phyloP scores from a whole-genome alignment of 2,329 filamentous ascomycete species.

The Trichoderma atroviride region DNA sequence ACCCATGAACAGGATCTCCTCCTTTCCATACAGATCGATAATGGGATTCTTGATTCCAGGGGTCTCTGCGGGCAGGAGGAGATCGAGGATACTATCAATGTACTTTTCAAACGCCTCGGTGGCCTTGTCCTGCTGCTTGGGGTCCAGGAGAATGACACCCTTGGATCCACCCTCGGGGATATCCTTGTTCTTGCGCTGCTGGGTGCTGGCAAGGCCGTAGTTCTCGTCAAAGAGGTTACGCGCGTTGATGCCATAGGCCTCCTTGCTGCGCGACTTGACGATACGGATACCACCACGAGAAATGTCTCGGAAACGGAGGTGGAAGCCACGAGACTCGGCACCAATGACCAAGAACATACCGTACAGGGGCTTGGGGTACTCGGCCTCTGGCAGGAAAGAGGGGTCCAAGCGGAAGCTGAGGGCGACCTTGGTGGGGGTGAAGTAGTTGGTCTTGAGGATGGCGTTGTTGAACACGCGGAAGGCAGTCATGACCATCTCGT shows the following conservation, averaged over 20 bases:
- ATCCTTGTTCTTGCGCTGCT: conserved; percentile 99
- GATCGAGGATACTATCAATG: conserved; percentile 96
- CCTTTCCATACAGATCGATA: conserved; percentile 89
- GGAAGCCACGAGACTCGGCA: conserved; percentile 95
- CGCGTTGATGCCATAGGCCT: conserved; percentile 95
- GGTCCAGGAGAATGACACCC: conserved; percentile 92
- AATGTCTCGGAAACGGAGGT: conserved; percentile 96
- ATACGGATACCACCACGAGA: conserved; percentile 96
- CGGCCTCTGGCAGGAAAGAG: conserved; percentile 82
- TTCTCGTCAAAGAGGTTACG: conserved; percentile 98
- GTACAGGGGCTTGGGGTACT: conserved; percentile 91
- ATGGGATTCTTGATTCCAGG: conserved; percentile 99
- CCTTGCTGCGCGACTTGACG: conserved; percentile 95
- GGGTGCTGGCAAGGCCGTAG: conserved; percentile 96
- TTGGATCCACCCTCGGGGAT: conserved; percentile 98
- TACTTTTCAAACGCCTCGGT: conserved; percentile 98
- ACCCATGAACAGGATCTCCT: conserved; percentile 98
- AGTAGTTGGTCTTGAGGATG: conserved; percentile 96
- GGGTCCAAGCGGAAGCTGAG: conserved; percentile 94
- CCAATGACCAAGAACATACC: conserved; percentile 99
- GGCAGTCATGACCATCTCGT: conserved; percentile 96
- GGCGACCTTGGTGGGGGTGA: conserved; percentile 95
- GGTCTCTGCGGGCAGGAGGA: conserved; percentile 84
- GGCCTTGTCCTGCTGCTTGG: conserved; percentile 90
- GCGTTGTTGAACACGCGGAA: conserved; percentile 95